phyloP scores from a whole-genome alignment of 2,329 filamentous ascomycete species.

The Aspergillus carbonarius region DNA sequence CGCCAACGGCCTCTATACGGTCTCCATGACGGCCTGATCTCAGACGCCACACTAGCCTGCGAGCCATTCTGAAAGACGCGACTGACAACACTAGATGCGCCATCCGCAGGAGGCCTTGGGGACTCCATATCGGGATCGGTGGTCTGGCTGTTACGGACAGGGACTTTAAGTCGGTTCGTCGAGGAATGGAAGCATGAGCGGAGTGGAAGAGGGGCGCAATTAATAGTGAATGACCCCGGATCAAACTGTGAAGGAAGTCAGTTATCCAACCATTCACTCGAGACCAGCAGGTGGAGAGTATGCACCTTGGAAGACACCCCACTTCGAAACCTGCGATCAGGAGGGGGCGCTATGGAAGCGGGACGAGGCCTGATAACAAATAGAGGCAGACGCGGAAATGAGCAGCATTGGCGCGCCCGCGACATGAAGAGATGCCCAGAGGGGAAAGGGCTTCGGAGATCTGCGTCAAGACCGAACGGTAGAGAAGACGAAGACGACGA shows the following conservation, averaged over 20 bases:
- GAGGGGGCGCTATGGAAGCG: background rate
- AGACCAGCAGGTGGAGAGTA: background rate
- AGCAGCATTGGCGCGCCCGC: constrained; percentile 2
- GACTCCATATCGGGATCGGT: constrained; percentile 6
- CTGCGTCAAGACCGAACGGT: background rate
- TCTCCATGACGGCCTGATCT: constrained; percentile 16
- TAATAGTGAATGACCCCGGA: background rate
- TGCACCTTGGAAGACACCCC: constrained; percentile 18
- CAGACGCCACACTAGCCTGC: background rate
- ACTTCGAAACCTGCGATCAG: constrained; percentile 15
- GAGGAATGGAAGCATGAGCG: background rate
- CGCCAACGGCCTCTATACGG: constrained; percentile 22
- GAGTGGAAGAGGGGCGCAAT: background rate
- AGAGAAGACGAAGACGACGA: background rate
- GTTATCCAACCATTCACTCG: background rate
- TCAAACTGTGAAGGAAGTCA: background rate
- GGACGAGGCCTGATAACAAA: background rate
- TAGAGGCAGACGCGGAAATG: background rate
- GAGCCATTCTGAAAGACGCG: background rate
- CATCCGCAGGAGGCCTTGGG: background rate
- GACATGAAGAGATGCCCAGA: background rate
- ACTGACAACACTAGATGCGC: constrained; percentile 5
- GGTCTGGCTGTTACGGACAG: background rate
- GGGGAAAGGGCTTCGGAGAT: background rate
- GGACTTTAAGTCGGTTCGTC: background rate